Base-by-base conservation (phyloP, 805 yeast species). In the Yarrowia sp. region DNA sequence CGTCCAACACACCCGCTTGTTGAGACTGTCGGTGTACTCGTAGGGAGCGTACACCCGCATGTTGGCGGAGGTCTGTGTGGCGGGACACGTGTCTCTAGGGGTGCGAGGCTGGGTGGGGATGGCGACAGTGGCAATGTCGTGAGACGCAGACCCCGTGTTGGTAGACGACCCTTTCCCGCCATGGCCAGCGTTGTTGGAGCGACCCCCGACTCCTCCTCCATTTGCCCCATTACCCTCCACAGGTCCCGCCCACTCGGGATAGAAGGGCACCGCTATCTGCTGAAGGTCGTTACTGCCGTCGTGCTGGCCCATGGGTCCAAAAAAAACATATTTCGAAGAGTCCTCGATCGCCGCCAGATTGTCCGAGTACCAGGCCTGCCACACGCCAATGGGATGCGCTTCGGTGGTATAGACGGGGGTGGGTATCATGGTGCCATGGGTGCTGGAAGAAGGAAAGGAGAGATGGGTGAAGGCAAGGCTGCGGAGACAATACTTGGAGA, bases 1-100 rank as follows among this genome's bases (percentile, higher is more conserved):
- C 56, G 73, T 73, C 77, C 77, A 75, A 8, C 72, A 68, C 59
- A 73, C 76, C 3, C 76, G 70, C 50, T 75, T 77, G 66, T 75
- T 75, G 42, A 75, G 71, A 26, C 75, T 69, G 59, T 75, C 77
- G 10, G 73, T 75, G 64, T 75, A 75, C 61, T 75, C 77, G 55
- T 75, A 75, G 19, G 75, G 75, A 9, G 76, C 73, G 32, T 71
- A 65, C 4, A 70, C 66, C 1, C 77, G 70, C 36, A 71, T 35
- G 35, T 70, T 63, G 10, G 56, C 26, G 7, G 56, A 16, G 22
- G 48, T 22, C 15, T 45, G 52, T 4, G 49, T 71, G 22, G 61
- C 50, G 5, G 63, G 56, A 38, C 49, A 59, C 35, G 52, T 59
- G 65, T 32, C 42, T 3, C 52, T 41, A 8, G 52, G 52, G 8